Base-by-base conservation (phyloP, 768 basidiomycete genomes). In the Podaxis sp. region DNA sequence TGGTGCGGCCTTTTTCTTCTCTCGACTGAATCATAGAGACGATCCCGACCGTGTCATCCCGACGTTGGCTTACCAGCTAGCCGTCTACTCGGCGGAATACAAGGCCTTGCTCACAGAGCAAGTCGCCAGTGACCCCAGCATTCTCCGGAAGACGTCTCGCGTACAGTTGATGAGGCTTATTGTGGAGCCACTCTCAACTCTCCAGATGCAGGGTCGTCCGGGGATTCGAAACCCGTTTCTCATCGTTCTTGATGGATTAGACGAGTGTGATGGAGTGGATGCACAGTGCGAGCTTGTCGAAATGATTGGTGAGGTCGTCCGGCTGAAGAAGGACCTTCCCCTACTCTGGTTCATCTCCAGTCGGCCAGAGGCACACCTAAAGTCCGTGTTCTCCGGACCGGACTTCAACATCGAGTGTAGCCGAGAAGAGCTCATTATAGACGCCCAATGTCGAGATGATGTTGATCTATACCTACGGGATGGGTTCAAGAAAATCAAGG, bases 31-130 rank as follows among this genome's bases (percentile, higher is more conserved):
- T 27, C 25, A 38, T 47, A 17, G 13, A 51, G 1, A 33, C 29
- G 29, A 33, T 76, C 76, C 1, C 74, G 25, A 27, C 25, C 25
- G 0, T 27, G 25, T 27, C 25, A 27, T 27, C 4, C 25, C 25
- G 25, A 25, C 25, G 25, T 25, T 25, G 25, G 25, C 25, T 27
- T 27, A 27, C 25, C 25, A 27, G 25, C 25, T 27, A 27, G 24
- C 24, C 24, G 24, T 25, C 24, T 25, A 25, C 24, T 25, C 24
- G 24, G 24, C 2, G 24, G 24, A 25, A 25, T 25, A 25, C 24
- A 25, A 2, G 24, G 24, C 24, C 24, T 25, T 25, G 24, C 24
- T 2, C 24, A 25, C 24, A 25, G 25, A 27, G 4, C 25, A 27
- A 27, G 25, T 27, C 25, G 25, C 25, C 25, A 27, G 25, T 27